phyloP scores from a whole-genome alignment of 805 yeast species.

The Candida xiaguanensis region DNA sequence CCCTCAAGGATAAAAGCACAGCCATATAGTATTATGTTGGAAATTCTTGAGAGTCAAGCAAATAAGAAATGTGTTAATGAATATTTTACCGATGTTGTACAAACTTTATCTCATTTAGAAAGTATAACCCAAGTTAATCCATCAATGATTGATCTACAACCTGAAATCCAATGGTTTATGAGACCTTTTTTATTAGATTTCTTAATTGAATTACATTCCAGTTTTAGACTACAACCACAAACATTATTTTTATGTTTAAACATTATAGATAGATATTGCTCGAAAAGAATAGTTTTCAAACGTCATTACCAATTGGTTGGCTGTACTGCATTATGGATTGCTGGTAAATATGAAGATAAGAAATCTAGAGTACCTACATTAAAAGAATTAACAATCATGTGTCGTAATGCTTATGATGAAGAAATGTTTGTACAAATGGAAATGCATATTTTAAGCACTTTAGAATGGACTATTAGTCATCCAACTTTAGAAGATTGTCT shows the following conservation, averaged over 20 bases:
- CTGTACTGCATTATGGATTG: constrained; percentile 46
- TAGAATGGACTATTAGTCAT: constrained; percentile 48
- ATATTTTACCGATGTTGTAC: constrained; percentile 36
- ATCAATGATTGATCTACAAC: constrained; percentile 49
- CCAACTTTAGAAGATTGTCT: constrained; percentile 51
- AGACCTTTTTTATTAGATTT: constrained; percentile 43
- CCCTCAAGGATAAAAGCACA: constrained; percentile 27
- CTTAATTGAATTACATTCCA: constrained; percentile 40
- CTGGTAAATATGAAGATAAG: constrained; percentile 55
- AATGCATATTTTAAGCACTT: constrained; percentile 62
- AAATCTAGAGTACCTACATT: constrained; percentile 56
- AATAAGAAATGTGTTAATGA: constrained; percentile 42
- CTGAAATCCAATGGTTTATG: constrained; percentile 49
- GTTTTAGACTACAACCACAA: constrained; percentile 38
- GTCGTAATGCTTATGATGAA: constrained; percentile 55
- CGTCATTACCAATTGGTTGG: constrained; percentile 47
- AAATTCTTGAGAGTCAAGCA: constrained; percentile 44
- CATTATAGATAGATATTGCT: constrained; percentile 45
- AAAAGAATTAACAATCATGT: constrained; percentile 51
- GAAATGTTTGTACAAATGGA: constrained; percentile 56
- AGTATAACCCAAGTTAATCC: constrained; percentile 39
- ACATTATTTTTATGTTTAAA: constrained; percentile 42
- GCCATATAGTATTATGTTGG: constrained; percentile 42
- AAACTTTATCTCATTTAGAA: constrained; percentile 40
- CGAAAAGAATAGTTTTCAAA: constrained; percentile 44